Evolutionary conservation across 176 grass and related monocot genomes (phyloP), one percentile per base, ranked within the genome.

Genomic region (Aegilops tauschii): DNA sequence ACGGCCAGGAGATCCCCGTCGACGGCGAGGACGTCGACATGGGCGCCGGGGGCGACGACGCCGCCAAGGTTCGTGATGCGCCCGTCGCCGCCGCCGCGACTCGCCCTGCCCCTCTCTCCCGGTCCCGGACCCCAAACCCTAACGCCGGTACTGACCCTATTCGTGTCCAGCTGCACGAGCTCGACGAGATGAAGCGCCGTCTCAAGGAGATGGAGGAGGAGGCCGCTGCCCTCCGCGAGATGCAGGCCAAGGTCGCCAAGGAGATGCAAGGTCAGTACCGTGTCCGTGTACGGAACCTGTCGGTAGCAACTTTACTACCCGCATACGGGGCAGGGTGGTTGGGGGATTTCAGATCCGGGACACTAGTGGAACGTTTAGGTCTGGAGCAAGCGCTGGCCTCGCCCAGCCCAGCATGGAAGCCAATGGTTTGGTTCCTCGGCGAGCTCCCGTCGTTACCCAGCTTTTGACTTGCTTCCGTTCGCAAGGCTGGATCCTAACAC

Each of bases 161-260:
- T 47, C 8, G 13, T 45, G 12, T 35, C 61, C 83, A 90, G 86
- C 75, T 91, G 49, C 91, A 93, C 86, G 93, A 93, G 86, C 88
- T 95, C 29, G 93, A 93, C 81, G 93, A 93, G 86, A 95, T 95
- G 93, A 95, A 92, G 89, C 91, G 88, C 65, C 83, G 91, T 54
- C 89, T 95, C 36, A 95, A 95, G 88, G 93, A 95, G 86, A 93
- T 95, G 91, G 93, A 95, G 84, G 91, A 95, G 81, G 93, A 95
- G 81, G 94, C 91, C 54, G 89, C 89, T 3, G 93, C 91, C 28
- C 93, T 95, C 81, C 93, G 91, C 77, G 93, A 95, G 62, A 91
- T 95, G 89, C 94, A 95, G 78, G 89, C 94, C 73, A 93, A 89
- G 82, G 94, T 89, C 81, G 91, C 87, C 81, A 93, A 93, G 84